These are phyloP conservation scores for Euptelea pleiosperma DNA, from an alignment of 164 flowering plant genomes.

Conservation along the genomic window DNA sequence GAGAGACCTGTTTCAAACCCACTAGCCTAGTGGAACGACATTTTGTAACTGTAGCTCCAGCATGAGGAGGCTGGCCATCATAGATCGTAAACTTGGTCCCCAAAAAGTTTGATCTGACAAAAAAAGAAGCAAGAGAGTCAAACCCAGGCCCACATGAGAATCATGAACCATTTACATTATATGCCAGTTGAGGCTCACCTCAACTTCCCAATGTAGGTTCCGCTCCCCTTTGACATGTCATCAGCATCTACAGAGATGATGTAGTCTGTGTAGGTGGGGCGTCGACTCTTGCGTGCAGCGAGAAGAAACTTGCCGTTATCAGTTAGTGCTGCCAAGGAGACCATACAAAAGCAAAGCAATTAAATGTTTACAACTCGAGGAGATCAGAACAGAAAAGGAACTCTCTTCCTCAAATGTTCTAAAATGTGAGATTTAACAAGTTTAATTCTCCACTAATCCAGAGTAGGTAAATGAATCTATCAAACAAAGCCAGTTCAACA, in stretches of 20 bases:
- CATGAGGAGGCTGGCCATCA: conserved; percentile 73
- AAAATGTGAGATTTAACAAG: too few relatives aligned
- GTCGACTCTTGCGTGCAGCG: conserved; percentile 63
- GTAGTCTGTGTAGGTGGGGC: conserved; percentile 65
- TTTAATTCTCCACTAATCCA: too few relatives aligned
- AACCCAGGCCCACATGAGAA: background rate
- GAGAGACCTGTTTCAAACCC: conserved; percentile 63
- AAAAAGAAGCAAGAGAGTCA: background rate
- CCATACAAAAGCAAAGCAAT: background rate
- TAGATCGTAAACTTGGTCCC: conserved; percentile 70
- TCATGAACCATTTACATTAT: background rate
- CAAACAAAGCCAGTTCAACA: too few relatives aligned
- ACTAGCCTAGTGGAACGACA: conserved; percentile 59
- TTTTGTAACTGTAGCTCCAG: conserved; percentile 52
- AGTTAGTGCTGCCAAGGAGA: conserved; percentile 43
- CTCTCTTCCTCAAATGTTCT: background rate
- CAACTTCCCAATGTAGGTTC: conserved; percentile 63
- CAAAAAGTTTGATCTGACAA: conserved; percentile 61
- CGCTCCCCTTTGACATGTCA: conserved; percentile 59
- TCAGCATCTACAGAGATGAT: conserved; percentile 56
- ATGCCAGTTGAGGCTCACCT: conserved; percentile 36
- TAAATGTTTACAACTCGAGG: background rate
- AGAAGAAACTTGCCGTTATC: conserved; percentile 76
- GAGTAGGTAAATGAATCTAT: too few relatives aligned
- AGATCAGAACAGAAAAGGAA: background rate